Conservation (phyloP, 2,329 filamentous ascomycete species). For the Penicillium sp. region DNA sequence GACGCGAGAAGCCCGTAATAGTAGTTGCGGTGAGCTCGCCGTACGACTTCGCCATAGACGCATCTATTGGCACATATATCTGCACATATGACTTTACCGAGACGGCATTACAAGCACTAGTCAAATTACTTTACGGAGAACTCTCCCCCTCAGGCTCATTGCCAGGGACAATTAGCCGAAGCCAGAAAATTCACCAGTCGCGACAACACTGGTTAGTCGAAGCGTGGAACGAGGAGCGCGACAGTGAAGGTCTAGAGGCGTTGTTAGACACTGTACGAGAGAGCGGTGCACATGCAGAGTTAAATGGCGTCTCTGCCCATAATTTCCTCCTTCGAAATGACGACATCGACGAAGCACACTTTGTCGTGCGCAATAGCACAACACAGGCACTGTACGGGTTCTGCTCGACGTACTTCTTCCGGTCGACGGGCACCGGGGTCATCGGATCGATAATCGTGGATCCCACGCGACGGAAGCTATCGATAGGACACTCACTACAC, state of each 20-base stretch:
- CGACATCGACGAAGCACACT: constrained; percentile 75
- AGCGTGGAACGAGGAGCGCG: constrained; percentile 74
- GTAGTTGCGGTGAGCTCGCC: constrained; percentile 93
- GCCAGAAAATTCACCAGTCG: constrained; percentile 81
- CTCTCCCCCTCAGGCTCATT: constrained; percentile 53
- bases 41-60: constrained; percentile 94
- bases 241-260: constrained; percentile 68
- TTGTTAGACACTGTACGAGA: constrained; percentile 69
- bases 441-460: constrained; percentile 89
- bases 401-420: constrained; percentile 80
- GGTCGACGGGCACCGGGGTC: constrained; percentile 65
- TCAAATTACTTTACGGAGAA: constrained; percentile 79
- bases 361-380: constrained; percentile 89
- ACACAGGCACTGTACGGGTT: constrained; percentile 90
- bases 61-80: constrained; percentile 83
- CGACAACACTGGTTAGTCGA: constrained; percentile 94
- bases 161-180: constrained; percentile 75
- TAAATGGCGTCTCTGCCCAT: constrained; percentile 65
- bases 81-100: constrained; percentile 98
- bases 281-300: constrained; percentile 56
- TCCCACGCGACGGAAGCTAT: constrained; percentile 77
- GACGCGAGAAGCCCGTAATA: constrained; percentile 72
- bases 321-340: constrained; percentile 72
- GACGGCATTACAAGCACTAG: constrained; percentile 78
- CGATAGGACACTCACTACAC: constrained; percentile 85